These are phyloP conservation scores for Fusarium palustre DNA, from an alignment of 2,329 filamentous ascomycete genomes.

Conservation along the genomic window DNA sequence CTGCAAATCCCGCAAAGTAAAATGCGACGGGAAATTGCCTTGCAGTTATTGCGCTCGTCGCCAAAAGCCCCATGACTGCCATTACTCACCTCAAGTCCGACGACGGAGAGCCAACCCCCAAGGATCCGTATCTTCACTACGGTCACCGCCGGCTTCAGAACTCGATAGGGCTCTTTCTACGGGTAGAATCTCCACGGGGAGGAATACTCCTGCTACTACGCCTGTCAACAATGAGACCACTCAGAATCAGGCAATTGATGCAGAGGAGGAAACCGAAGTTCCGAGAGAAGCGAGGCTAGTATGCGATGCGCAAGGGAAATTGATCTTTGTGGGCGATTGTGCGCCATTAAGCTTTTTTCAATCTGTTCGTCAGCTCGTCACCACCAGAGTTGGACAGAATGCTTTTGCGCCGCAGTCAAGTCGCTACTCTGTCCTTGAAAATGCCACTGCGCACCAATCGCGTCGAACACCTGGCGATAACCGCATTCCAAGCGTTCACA, in stretches of 20 bases:
- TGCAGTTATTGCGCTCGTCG: slow-evolving; percentile 63
- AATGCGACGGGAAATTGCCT: slow-evolving; percentile 66
- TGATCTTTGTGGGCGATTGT: slow-evolving; percentile 68
- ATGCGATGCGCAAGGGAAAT: slow-evolving; percentile 64
- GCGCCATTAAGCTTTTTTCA: slow-evolving; percentile 68
- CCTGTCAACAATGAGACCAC: slow-evolving; percentile 5
- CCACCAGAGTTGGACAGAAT: slow-evolving; percentile 59
- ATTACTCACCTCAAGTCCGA: slow-evolving; percentile 59
- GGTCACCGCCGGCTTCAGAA: slow-evolving; percentile 40
- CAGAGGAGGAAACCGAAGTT: slow-evolving; percentile 66
- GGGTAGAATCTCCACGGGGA: background rate
- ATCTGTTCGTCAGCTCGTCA: slow-evolving; percentile 65
- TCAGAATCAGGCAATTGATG: slow-evolving; percentile 27
- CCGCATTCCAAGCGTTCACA: slow-evolving; percentile 46
- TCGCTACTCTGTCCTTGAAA: slow-evolving; percentile 63
- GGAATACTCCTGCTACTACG: background rate
- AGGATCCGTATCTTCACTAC: slow-evolving; percentile 25
- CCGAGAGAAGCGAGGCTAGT: slow-evolving; percentile 65
- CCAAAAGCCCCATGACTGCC: slow-evolving; percentile 58
- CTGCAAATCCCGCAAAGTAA: slow-evolving; percentile 67
- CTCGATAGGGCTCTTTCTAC: slow-evolving; percentile 28
- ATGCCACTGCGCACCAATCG: slow-evolving; percentile 50
- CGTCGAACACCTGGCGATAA: slow-evolving; percentile 34
- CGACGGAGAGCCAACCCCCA: slow-evolving; percentile 50
- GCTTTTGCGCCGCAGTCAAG: slow-evolving; percentile 65